Percentiles rank a stretch among this genome's conserved stretches.
phyloP scores from a whole-genome alignment of 2,329 filamentous ascomycete species.

The Hyphodiscus sp. region DNA sequence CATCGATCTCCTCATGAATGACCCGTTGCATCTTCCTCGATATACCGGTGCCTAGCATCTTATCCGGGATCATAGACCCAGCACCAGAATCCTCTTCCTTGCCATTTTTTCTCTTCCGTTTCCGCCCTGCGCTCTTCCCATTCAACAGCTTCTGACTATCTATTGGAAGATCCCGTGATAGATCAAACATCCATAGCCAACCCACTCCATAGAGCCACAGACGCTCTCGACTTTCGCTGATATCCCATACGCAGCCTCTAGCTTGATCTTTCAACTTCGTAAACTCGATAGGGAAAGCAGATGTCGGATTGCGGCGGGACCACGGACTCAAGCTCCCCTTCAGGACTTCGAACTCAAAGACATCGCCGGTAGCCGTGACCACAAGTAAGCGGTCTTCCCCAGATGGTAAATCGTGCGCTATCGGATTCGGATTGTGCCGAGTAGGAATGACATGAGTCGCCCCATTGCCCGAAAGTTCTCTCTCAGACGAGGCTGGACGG shows the following conservation, averaged over 20 bases:
- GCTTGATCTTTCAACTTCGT: slow-evolving; percentile 69
- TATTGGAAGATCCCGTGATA: slow-evolving; percentile 58
- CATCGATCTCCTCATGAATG: slow-evolving; percentile 35
- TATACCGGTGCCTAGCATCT: slow-evolving; percentile 26
- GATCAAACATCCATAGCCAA: slow-evolving; percentile 90
- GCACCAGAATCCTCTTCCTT: slow-evolving; percentile 44
- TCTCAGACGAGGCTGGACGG: slow-evolving; percentile 35
- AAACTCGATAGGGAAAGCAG: slow-evolving; percentile 67
- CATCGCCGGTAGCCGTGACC: slow-evolving; percentile 57
- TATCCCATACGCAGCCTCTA: slow-evolving; percentile 81
- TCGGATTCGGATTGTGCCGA: slow-evolving; percentile 23
- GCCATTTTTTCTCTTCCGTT: slow-evolving; percentile 22
- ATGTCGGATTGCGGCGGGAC: slow-evolving; percentile 77
- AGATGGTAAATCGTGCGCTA: slow-evolving; percentile 45
- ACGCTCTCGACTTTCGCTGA: slow-evolving; percentile 48
- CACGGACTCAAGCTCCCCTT: slow-evolving; percentile 73
- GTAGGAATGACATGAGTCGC: slow-evolving; percentile 25
- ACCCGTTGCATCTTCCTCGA: slow-evolving; percentile 34
- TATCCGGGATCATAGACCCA: slow-evolving; percentile 43
- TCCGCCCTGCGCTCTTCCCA: slow-evolving; percentile 25
- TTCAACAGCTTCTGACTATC: slow-evolving; percentile 19
- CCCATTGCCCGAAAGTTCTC: slow-evolving; percentile 37
- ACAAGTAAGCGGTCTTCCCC: slow-evolving; percentile 49
- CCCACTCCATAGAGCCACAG: slow-evolving; percentile 82
- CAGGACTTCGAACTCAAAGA: slow-evolving; percentile 76